phyloP scores from a whole-genome alignment of 768 basidiomycete genomes.

The Melanogaster broomeanus region DNA sequence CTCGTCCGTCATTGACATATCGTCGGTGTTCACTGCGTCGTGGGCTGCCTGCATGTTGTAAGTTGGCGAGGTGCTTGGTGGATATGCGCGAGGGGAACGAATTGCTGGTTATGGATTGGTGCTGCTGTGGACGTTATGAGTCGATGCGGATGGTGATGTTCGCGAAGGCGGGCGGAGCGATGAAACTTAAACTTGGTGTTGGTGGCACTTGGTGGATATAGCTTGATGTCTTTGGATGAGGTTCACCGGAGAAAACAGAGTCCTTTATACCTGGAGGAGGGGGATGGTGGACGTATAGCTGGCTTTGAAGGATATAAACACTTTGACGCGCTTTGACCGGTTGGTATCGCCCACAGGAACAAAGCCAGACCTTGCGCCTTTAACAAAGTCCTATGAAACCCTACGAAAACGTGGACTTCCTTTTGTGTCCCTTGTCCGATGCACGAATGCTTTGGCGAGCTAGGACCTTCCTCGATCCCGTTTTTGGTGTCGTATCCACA shows the following conservation, averaged over 20 bases:
- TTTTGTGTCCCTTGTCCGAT: constrained; percentile 6
- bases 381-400: constrained; percentile 20
- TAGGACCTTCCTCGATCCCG: neutral
- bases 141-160: neutral
- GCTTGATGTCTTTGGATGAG: neutral
- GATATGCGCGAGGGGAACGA: neutral
- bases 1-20: constrained; percentile 29
- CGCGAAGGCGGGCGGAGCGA: neutral
- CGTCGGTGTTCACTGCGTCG: constrained; percentile 28
- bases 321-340: constrained; percentile 13
- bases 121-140: neutral
- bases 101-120: neutral
- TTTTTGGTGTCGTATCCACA: no score
- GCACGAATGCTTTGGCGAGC: constrained; percentile 2
- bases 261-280: constrained; percentile 20
- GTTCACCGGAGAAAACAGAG: neutral
- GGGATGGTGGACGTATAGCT: neutral
- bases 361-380: constrained; percentile 12
- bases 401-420: constrained; percentile 9
- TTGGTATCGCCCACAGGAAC: constrained; percentile 15
- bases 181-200: neutral
- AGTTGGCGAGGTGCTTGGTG: constrained; percentile 5
- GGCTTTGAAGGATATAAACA: neutral
- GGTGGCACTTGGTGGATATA: constrained; percentile 3
- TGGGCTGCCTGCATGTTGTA: constrained; percentile 16